A percentile compares a stretch with the other conserved stretches of the same genome.
These are phyloP conservation scores for Trichomonas tenax DNA, from an alignment of 208 protist species.

Conservation along the genomic window DNA sequence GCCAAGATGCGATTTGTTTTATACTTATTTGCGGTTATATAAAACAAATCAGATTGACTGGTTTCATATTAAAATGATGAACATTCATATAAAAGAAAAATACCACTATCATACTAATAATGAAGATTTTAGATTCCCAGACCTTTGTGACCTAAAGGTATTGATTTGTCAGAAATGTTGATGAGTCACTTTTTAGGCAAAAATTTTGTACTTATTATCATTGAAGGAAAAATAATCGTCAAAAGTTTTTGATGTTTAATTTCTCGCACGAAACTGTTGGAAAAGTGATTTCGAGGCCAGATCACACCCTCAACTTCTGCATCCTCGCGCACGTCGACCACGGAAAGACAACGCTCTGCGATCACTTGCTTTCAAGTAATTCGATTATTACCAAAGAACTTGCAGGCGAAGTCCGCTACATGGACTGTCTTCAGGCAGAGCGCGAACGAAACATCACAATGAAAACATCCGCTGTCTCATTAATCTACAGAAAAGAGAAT, in stretches of 20 bases:
- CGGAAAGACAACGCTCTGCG: constrained; percentile 90
- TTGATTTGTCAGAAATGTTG: too few species aligned
- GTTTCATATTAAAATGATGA: too few species aligned
- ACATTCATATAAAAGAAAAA: too few species aligned
- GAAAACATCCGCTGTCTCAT: constrained; percentile 89
- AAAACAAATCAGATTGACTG: too few species aligned
- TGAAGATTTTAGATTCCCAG: too few species aligned
- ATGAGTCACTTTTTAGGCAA: too few species aligned
- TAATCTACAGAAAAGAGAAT: constrained; percentile 35
- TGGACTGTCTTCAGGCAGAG: constrained; percentile 79
- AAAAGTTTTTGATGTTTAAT: background rate
- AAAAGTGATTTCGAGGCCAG: background rate
- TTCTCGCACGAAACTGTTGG: background rate
- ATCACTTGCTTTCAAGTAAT: constrained; percentile 85
- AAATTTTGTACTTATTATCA: too few species aligned
- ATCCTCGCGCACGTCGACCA: constrained; percentile 41
- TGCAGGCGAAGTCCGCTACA: constrained; percentile 83
- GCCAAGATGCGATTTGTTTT: too few species aligned
- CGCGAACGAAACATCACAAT: constrained; percentile 95
- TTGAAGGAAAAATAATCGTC: too few species aligned
- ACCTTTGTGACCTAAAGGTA: too few species aligned
- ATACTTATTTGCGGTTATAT: too few species aligned
- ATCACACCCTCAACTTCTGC: constrained; percentile 30
- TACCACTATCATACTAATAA: too few species aligned
- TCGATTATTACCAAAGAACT: constrained; percentile 83